phyloP scores from a whole-genome alignment of 805 yeast species.

The Maudiozyma serrabonitensis region DNA sequence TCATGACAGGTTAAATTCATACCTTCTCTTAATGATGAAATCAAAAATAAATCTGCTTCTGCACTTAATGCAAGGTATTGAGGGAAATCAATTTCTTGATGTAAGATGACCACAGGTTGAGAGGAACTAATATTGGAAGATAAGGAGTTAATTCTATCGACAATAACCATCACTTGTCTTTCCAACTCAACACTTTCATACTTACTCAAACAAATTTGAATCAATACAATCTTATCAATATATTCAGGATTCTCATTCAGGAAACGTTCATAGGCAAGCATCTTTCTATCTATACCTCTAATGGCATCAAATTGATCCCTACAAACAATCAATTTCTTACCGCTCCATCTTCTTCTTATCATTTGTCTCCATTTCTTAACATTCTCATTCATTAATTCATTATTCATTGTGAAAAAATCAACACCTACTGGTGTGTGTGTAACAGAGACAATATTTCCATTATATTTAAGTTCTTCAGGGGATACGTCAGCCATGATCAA shows the following conservation, averaged over 20 bases:
- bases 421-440: constrained; percentile 69
- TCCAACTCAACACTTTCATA: constrained; percentile 55
- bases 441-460: constrained; percentile 47
- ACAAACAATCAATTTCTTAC: constrained; percentile 62
- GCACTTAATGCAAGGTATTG: constrained; percentile 79
- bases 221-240: constrained; percentile 58
- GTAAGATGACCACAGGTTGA: constrained; percentile 80
- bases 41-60: constrained; percentile 83
- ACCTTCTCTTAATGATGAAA: constrained; percentile 90
- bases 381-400: constrained; percentile 36
- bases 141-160: constrained; percentile 74
- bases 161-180: constrained; percentile 62
- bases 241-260: constrained; percentile 62
- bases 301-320: constrained; percentile 83
- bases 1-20: constrained; percentile 96
- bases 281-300: constrained; percentile 80
- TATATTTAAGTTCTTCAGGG: constrained; percentile 41
- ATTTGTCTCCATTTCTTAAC: constrained; percentile 58
- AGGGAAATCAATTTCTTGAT: constrained; percentile 79
- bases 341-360: constrained; percentile 71
- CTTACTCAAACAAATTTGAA: constrained; percentile 70
- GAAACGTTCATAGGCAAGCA: constrained; percentile 78
- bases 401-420: constrained; percentile 49
- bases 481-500: constrained; percentile 76
- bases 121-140: constrained; percentile 60